These are phyloP conservation scores for Aspergillus ruber DNA, from an alignment of 2,329 filamentous ascomycete species.

Conservation along the genomic window DNA sequence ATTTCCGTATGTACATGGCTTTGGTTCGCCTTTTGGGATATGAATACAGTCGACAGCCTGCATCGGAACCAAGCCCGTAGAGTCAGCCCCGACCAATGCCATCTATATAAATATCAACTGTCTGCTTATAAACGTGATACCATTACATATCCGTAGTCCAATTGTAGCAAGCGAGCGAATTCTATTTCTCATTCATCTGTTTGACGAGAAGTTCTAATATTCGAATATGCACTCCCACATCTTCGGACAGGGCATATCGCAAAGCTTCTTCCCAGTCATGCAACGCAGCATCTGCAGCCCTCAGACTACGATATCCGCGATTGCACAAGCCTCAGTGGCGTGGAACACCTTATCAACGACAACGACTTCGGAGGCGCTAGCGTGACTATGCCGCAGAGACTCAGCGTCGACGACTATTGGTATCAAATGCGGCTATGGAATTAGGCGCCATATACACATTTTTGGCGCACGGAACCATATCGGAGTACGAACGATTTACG, in stretches of 20 bases:
- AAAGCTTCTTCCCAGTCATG: conserved; percentile 14
- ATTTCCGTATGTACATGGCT: conserved; percentile 13
- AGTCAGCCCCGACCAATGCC: not conserved
- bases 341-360: conserved; percentile 51
- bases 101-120: not conserved
- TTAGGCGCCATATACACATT: not conserved
- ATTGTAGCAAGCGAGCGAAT: not conserved
- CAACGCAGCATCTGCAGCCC: too few relatives aligned
- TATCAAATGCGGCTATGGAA: conserved; percentile 4
- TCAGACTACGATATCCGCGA: conserved; percentile 9
- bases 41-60: not conserved
- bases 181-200: too few relatives aligned
- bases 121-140: not conserved
- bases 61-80: not conserved
- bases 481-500: not conserved
- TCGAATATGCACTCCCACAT: conserved; percentile 3
- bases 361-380: conserved; percentile 76
- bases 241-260: conserved; percentile 12
- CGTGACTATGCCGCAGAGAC: conserved; percentile 47
- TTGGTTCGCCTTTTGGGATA: not conserved
- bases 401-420: conserved; percentile 6
- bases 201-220: too few relatives aligned
- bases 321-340: conserved; percentile 7
- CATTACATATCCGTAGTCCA: not conserved
- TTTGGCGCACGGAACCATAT: not conserved